Evolutionary conservation across 2,329 filamentous ascomycete species (phyloP).

Genomic region (Botryotinia calthae): DNA sequence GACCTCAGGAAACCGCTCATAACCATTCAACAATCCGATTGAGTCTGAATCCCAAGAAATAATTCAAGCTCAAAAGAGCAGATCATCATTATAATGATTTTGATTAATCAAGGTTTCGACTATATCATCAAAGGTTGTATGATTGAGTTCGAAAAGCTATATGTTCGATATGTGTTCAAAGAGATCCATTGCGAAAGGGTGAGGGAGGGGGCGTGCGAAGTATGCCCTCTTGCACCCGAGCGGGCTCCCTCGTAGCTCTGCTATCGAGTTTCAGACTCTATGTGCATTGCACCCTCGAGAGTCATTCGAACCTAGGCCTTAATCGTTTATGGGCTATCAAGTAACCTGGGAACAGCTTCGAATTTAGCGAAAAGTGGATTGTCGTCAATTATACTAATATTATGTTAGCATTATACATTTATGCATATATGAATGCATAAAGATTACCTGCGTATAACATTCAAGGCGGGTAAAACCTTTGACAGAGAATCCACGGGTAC

Average conservation of each 20-base stretch:
- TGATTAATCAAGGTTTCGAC: fast-evolving
- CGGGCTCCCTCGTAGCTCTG: neutral
- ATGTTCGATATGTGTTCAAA: neutral
- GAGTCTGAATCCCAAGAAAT: neutral
- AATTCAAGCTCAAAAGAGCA: neutral
- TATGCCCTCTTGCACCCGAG: fast-evolving
- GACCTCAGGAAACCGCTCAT: fast-evolving
- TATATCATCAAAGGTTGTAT: too few species aligned
- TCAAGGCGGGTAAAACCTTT: neutral
- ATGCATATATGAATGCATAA: neutral
- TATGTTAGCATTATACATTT: fast-evolving
- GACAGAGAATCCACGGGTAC: neutral
- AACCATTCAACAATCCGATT: neutral
- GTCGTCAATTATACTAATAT: neutral
- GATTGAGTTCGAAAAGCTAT: neutral
- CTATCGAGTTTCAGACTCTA: neutral
- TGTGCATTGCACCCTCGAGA: neutral
- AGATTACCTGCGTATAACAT: too few species aligned
- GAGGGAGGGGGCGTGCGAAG: neutral
- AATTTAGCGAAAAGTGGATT: neutral
- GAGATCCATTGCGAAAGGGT: neutral
- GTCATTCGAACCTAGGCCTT: fast-evolving
- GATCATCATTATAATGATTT: neutral
- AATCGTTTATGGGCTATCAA: fast-evolving
- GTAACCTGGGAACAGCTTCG: fast-evolving